A percentile compares a stretch with the other conserved stretches of the same genome.
Evolutionary conservation across 495 filamentous ascomycete species (phyloP).

Genomic region (Evansstolkia leycettana): DNA sequence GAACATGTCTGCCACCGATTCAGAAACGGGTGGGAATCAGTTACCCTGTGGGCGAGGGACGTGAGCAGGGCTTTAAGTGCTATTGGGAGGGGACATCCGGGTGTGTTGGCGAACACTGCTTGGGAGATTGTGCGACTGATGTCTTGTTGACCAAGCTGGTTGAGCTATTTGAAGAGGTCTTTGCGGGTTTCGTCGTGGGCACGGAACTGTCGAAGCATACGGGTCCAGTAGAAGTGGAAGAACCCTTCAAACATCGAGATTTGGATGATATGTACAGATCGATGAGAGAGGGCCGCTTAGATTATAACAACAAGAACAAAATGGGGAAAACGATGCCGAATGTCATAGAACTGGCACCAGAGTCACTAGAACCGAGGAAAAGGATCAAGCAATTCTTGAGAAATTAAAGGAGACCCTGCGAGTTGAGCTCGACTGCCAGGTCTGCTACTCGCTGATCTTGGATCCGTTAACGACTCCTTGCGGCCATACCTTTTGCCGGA

Average conservation of each 20-base stretch:
- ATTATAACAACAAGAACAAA: constrained; percentile 4
- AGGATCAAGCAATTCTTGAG: constrained; percentile 31
- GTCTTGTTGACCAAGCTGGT: constrained; percentile 58
- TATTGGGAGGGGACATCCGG: constrained; percentile 38
- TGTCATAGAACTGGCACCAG: too few species aligned
- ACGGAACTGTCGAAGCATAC: constrained; percentile 19
- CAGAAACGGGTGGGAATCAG: constrained; percentile 54
- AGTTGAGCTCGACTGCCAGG: constrained; percentile 71
- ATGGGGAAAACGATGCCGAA: too few species aligned
- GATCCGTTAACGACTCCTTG: constrained; percentile 77
- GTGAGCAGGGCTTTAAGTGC: constrained; percentile 58
- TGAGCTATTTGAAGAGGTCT: constrained; percentile 38
- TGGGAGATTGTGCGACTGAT: constrained; percentile 64
- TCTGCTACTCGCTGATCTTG: constrained; percentile 68
- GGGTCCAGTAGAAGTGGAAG: constrained; percentile 9
- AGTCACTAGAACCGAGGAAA: constrained; percentile 8
- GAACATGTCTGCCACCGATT: constrained; percentile 54
- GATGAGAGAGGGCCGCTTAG: constrained; percentile 18
- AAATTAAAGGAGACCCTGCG: constrained; percentile 46
- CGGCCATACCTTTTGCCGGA: constrained; percentile 80
- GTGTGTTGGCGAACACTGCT: constrained; percentile 60
- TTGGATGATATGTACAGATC: constrained; percentile 20
- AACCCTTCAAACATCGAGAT: constrained; percentile 5
- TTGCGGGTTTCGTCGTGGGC: constrained; percentile 22
- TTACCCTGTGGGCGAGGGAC: constrained; percentile 53